Evolutionary conservation across 495 filamentous ascomycete species (phyloP), one percentile per base, ranked within the genome.

Genomic region (Terfezia boudieri): DNA sequence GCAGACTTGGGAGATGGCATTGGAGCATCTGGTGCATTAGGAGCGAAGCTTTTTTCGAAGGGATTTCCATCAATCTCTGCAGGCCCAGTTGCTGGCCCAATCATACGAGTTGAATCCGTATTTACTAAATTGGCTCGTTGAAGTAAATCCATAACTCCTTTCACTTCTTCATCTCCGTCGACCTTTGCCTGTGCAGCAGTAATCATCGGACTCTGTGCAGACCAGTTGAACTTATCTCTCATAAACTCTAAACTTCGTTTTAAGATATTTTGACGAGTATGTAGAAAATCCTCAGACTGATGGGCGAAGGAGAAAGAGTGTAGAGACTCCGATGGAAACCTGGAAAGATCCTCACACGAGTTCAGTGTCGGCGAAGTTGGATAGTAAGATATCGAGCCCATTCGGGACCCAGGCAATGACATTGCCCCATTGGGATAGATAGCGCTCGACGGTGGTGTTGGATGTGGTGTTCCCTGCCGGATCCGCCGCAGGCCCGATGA

Each of bases 291-390:
- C 63, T 94, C 89, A 6, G 88, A 87, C 67, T 94, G 89, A 56
- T 94, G 85, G 4, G 92, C 86, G 66, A 99, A 99, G 36, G 92
- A 96, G 69, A 99, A 99, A 0, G 92, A 96, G 65, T 99, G 90
- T 55, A 99, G 68, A 0, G 90, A 99, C 67, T 99, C 90, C 60
- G 84, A 83, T 2, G 92, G 89, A 64, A 96, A 99, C 49, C 87
- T 78, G 49, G 79, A 77, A 36, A 99, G 76, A 61, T 96, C 90
- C 73, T 96, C 90, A 61, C 81, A 71, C 57, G 87, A 82, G 49
- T 76, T 76, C 20, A 79, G 62, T 10, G 71, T 71, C 38, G 84
- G 82, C 49, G 81, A 88, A 55, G 74, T 64, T 14, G 81, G 76
- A 35, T 76, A 77, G 22, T 72, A 72, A 9, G 73, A 72, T 22